Evolutionary conservation across 2,329 filamentous ascomycete genomes (phyloP).

Genomic region (Neofusicoccum umdonicola): DNA sequence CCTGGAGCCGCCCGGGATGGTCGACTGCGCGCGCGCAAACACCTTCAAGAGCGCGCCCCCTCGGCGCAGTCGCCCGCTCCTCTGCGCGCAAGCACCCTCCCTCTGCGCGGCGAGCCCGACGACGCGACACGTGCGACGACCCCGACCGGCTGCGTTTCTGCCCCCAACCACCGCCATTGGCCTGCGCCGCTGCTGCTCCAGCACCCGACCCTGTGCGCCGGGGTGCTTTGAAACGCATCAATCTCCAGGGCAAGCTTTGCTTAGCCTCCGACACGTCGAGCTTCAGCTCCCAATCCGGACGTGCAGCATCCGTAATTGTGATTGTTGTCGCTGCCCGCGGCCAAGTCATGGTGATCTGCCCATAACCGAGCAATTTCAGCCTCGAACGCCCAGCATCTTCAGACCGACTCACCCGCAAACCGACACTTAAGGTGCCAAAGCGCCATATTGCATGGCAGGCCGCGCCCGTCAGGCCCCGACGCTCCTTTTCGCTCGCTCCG

Average conservation of each 20-base stretch:
- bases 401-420: not conserved
- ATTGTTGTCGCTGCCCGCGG: not conserved
- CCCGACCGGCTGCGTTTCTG: not conserved
- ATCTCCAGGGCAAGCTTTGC: conserved; percentile 10
- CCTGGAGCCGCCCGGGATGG: not conserved
- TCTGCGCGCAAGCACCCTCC: not conserved
- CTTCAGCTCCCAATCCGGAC: conserved; percentile 3
- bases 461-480: not conserved
- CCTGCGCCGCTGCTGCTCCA: not conserved
- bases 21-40: not conserved
- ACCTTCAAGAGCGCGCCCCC: not conserved
- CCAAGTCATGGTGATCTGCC: conserved; percentile 12
- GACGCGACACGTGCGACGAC: not conserved
- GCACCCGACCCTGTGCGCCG: conserved; percentile 6
- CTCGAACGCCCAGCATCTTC: conserved; percentile 1
- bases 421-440: conserved; percentile 11
- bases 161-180: not conserved
- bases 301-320: conserved; percentile 1
- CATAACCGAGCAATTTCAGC: conserved; percentile 14
- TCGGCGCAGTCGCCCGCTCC: not conserved
- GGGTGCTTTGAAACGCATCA: conserved; percentile 14
- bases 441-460: conserved; percentile 8
- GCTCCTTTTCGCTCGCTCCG: not conserved
- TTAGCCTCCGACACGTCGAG: conserved; percentile 10
- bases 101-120: not conserved